A percentile compares a stretch with the other conserved stretches of the same genome.
These are phyloP conservation scores for Mucor racemosus DNA, from an alignment of 371 early-diverging fungal genomes.

Conservation along the genomic window DNA sequence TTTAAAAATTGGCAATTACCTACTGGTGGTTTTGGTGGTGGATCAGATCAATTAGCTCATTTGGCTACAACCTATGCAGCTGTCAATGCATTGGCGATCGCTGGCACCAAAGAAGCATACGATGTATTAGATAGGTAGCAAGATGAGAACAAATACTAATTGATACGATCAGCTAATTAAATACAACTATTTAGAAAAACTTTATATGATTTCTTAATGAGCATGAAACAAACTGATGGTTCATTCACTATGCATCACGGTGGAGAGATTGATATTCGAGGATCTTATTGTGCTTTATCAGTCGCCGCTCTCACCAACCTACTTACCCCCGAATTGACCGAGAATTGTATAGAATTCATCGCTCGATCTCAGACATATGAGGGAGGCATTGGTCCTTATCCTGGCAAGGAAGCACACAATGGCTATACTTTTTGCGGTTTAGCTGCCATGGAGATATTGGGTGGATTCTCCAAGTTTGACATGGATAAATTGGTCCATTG, in stretches of 20 bases:
- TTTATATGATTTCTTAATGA: constrained; percentile 76
- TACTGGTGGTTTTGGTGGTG: constrained; percentile 90
- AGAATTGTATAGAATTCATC: constrained; percentile 76
- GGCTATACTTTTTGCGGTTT: constrained; percentile 96
- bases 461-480: constrained; percentile 64
- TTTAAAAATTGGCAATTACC: constrained; percentile 70
- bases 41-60: constrained; percentile 80
- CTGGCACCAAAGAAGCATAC: constrained; percentile 77
- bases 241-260: constrained; percentile 90
- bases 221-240: constrained; percentile 89
- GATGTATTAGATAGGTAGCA: constrained; percentile 63
- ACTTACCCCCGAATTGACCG: constrained; percentile 78
- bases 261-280: constrained; percentile 95
- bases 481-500: constrained; percentile 68
- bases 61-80: constrained; percentile 89
- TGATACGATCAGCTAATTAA: too few species aligned
- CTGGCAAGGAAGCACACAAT: constrained; percentile 96
- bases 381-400: constrained; percentile 91
- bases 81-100: constrained; percentile 72
- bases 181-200: constrained; percentile 39
- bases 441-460: constrained; percentile 86
- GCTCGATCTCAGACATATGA: constrained; percentile 87
- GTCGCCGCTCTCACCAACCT: constrained; percentile 80
- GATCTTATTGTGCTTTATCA: constrained; percentile 90
- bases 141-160: too few species aligned